Conservation (phyloP, 2,329 filamentous ascomycete genomes). For the Fusarium sororula region DNA sequence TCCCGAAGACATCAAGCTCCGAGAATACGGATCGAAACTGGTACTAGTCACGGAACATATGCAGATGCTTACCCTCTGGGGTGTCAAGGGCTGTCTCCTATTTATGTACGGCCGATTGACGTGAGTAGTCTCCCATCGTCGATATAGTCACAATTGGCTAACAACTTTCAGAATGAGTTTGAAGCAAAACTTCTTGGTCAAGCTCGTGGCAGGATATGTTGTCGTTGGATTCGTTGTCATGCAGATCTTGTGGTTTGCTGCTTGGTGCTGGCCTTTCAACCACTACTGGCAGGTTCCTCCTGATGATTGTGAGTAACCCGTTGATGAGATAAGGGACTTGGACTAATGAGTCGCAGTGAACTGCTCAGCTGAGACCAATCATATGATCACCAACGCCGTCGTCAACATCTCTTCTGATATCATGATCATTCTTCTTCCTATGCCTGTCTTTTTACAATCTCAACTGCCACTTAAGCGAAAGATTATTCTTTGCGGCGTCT, state of each 20-base stretch:
- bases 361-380: constrained; percentile 63
- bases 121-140: constrained; percentile 38
- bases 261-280: constrained; percentile 63
- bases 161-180: constrained; percentile 50
- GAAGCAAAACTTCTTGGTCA: constrained; percentile 55
- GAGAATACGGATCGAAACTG: constrained; percentile 65
- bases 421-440: constrained; percentile 64
- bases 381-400: constrained; percentile 64
- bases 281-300: constrained; percentile 60
- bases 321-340: fast-evolving
- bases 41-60: constrained; percentile 68
- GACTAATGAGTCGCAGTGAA: constrained; percentile 18
- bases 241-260: constrained; percentile 58
- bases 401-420: constrained; percentile 68
- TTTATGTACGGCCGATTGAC: constrained; percentile 64
- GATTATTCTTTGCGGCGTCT: constrained; percentile 57
- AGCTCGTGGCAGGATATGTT: constrained; percentile 56
- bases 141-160: fast-evolving
- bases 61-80: constrained; percentile 67
- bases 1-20: constrained; percentile 51
- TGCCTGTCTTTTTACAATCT: constrained; percentile 61
- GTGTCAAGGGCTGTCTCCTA: constrained; percentile 62
- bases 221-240: constrained; percentile 54
- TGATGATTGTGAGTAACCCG: constrained; percentile 48
- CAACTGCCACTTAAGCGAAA: constrained; percentile 61